Conservation (phyloP, 805 yeast genomes). For the Clavispora asparagi region DNA sequence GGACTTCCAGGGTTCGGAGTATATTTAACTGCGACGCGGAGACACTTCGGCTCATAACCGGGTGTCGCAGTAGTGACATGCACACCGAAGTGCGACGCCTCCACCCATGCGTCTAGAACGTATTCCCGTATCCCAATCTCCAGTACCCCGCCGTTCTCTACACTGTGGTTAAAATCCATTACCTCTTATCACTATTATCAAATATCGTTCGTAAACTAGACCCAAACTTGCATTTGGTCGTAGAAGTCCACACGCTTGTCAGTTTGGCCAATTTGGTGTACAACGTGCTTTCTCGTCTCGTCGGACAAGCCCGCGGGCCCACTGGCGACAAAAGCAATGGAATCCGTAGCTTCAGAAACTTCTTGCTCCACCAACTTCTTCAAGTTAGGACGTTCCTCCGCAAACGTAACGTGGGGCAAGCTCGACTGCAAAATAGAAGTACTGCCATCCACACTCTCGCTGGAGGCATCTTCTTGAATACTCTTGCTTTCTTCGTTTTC, state of each 20-base stretch:
- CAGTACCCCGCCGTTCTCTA: too few relatives aligned
- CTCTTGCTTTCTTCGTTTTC: not conserved
- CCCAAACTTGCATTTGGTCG: slow-evolving; percentile 18
- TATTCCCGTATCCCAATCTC: too few relatives aligned
- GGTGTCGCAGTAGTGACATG: too few relatives aligned
- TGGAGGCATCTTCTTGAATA: not conserved
- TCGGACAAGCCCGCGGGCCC: slow-evolving; percentile 31
- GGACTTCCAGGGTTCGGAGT: not conserved
- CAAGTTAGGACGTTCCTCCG: slow-evolving; percentile 41
- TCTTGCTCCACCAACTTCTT: slow-evolving; percentile 31
- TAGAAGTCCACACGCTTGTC: slow-evolving; percentile 14
- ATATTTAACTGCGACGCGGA: too few relatives aligned
- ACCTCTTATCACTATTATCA: not conserved
- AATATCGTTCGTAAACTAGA: slow-evolving; percentile 6
- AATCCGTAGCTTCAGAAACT: slow-evolving; percentile 33
- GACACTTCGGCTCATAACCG: too few relatives aligned
- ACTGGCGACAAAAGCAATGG: slow-evolving; percentile 33
- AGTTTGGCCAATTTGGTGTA: slow-evolving; percentile 13
- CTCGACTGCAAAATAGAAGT: not conserved
- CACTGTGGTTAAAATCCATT: too few relatives aligned
- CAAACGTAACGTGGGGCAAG: slow-evolving; percentile 14
- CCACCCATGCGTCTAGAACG: too few relatives aligned
- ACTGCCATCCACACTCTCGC: not conserved
- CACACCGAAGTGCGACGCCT: too few relatives aligned
- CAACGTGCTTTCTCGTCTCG: slow-evolving; percentile 20